These are phyloP conservation scores for Fusarium annulatum DNA, from an alignment of 2,329 filamentous ascomycete genomes.

Conservation along the genomic window DNA sequence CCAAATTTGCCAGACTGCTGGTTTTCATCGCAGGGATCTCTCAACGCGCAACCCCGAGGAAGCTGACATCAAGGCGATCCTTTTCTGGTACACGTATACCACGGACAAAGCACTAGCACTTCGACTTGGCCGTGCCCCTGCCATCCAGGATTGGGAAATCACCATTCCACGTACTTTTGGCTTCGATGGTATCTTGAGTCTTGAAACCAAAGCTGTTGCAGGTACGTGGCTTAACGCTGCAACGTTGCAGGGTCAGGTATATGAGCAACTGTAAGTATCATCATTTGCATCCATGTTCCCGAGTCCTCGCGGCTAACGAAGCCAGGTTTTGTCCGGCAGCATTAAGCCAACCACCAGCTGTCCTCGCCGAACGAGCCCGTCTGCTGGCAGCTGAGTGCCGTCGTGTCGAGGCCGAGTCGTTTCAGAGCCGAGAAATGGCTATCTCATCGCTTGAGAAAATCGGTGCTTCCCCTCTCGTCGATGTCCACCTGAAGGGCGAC, in stretches of 20 bases:
- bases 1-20: slow-evolving; percentile 70
- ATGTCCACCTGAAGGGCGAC: slow-evolving; percentile 59
- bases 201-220: slow-evolving; percentile 54
- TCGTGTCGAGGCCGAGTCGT: slow-evolving; percentile 51
- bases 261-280: slow-evolving; percentile 58
- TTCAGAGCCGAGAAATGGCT: slow-evolving; percentile 50
- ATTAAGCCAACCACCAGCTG: slow-evolving; percentile 52
- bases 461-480: slow-evolving; percentile 55
- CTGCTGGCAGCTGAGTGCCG: slow-evolving; percentile 53
- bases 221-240: slow-evolving; percentile 66
- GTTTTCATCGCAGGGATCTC: slow-evolving; percentile 63
- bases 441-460: slow-evolving; percentile 52
- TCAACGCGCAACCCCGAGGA: slow-evolving; percentile 48
- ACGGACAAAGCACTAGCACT: slow-evolving; percentile 69
- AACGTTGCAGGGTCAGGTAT: slow-evolving; percentile 68
- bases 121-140: slow-evolving; percentile 67
- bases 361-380: slow-evolving; percentile 55
- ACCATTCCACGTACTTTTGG: slow-evolving; percentile 58
- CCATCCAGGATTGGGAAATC: slow-evolving; percentile 70
- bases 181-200: slow-evolving; percentile 54
- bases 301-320: background rate
- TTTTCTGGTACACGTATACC: slow-evolving; percentile 65
- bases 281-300: background rate
- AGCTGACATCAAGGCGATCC: slow-evolving; percentile 52
- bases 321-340: slow-evolving; percentile 62